These are phyloP conservation scores for Curvularia lunata DNA, from an alignment of 2,329 filamentous ascomycete species.

Conservation along the genomic window DNA sequence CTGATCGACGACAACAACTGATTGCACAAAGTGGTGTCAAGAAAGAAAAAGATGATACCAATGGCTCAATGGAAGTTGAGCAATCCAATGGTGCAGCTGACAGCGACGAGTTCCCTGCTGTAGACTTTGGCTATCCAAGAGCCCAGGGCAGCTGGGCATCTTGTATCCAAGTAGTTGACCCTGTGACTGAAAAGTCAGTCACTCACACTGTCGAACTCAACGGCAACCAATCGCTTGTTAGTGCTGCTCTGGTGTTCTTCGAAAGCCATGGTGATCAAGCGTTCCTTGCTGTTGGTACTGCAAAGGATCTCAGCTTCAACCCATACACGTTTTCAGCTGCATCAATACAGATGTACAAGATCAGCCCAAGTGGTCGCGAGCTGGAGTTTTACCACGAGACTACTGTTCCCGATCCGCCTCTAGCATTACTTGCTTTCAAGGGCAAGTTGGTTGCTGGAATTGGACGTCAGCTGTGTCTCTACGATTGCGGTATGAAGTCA, in stretches of 20 bases:
- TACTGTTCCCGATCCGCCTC: conserved; percentile 84
- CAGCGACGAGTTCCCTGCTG: conserved; percentile 68
- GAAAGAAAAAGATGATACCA: conserved; percentile 41
- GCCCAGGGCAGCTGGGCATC: conserved; percentile 91
- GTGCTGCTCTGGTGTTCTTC: conserved; percentile 83
- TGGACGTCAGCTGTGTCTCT: conserved; percentile 81
- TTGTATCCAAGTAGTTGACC: conserved; percentile 91
- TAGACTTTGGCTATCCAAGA: conserved; percentile 88
- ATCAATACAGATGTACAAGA: conserved; percentile 90
- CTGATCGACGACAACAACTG: conserved; percentile 75
- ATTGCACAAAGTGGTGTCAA: conserved; percentile 67
- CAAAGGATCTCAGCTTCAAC: conserved; percentile 82
- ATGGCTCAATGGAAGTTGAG: conserved; percentile 44
- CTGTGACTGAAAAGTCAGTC: conserved; percentile 71
- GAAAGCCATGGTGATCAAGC: conserved; percentile 80
- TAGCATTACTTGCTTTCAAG: conserved; percentile 91
- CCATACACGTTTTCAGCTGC: conserved; percentile 75
- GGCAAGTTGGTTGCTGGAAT: conserved; percentile 87
- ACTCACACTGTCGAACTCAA: conserved; percentile 80
- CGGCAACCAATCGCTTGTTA: conserved; percentile 91
- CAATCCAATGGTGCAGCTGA: conserved; percentile 26
- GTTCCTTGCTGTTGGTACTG: conserved; percentile 93
- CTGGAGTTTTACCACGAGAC: conserved; percentile 98
- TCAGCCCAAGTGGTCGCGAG: conserved; percentile 83
- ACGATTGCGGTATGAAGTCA: conserved; percentile 91